Evolutionary conservation across 2,329 filamentous ascomycete genomes (phyloP), one percentile per base, ranked within the genome.

Genomic region (Aspergillus clavatus): DNA sequence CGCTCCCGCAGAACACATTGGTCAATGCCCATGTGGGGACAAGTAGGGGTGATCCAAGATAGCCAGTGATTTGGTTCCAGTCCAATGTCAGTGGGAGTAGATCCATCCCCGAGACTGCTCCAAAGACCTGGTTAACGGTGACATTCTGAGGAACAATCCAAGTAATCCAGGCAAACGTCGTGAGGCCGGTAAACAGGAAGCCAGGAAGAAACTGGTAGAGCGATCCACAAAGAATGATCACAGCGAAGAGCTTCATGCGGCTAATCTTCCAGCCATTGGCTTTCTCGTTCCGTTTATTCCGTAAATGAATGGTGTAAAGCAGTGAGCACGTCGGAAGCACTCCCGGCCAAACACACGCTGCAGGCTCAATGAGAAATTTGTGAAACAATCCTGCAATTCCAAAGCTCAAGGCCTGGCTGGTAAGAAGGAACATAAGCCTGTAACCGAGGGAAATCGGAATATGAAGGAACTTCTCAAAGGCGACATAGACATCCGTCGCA

Each of bases 11-110:
- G 22, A 83, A 68, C 0, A 82, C 84, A 59, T 87, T 87, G 44
- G 81, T 78, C 49, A 86, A 84, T 5, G 83, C 83, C 62, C 82
- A 79, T 73, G 81, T 84, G 7, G 83, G 83, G 6, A 82, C 79
- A 26, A 86, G 79, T 16, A 86, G 66, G 12, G 82, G 83, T 4
- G 79, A 82, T 16, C 76, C 76, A 24, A 82, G 68, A 41, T 77
- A 84, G 45, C 78, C 81, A 5, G 21, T 40, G 57, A 38, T 19
- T 51, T 57, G 43, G 66, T 44, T 66, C 68, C 72, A 74, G 55
- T 74, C 72, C 43, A 69, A 69, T 0, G 71, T 73, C 2, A 63
- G 47, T 0, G 61, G 60, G 1, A 62, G 37, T 3, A 65, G 43
- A 3, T 58, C 61, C 57, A 65, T 61, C 11, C 61, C 61, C 2